These are phyloP conservation scores for Alternaria alternata DNA, from an alignment of 2,329 filamentous ascomycete genomes.

Conservation along the genomic window DNA sequence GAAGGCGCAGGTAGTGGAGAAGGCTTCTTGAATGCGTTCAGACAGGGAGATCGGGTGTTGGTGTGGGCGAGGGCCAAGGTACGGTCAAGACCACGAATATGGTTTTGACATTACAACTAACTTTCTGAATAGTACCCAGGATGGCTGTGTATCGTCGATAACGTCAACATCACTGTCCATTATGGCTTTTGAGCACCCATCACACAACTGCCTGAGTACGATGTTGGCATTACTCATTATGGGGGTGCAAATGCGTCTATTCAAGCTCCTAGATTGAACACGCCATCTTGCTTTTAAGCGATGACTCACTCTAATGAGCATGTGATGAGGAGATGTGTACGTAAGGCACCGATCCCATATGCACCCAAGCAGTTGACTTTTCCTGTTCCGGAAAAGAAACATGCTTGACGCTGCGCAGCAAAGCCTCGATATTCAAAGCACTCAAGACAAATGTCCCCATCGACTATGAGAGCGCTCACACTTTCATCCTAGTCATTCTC, in stretches of 20 bases:
- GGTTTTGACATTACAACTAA: slow-evolving; percentile 8
- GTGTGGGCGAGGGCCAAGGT: slow-evolving; percentile 48
- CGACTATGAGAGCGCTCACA: neutral
- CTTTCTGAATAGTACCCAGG: slow-evolving; percentile 32
- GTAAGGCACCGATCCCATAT: neutral
- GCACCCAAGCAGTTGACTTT: neutral
- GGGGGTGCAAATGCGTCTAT: neutral
- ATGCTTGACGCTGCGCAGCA: neutral
- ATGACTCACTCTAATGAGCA: no score
- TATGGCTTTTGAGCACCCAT: slow-evolving; percentile 26
- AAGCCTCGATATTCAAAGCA: neutral
- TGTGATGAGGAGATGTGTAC: neutral
- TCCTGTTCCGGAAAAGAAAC: neutral
- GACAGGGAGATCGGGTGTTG: slow-evolving; percentile 37
- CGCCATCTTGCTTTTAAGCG: neutral
- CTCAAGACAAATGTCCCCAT: neutral
- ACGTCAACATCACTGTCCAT: slow-evolving; percentile 28
- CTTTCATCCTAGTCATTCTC: neutral
- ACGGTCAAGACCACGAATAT: slow-evolving; percentile 6
- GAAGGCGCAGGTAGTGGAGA: slow-evolving; percentile 38
- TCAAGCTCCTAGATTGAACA: neutral
- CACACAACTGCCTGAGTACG: neutral
- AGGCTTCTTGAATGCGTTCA: slow-evolving; percentile 36
- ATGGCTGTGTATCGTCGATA: slow-evolving; percentile 39
- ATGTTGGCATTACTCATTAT: neutral